Conservation (phyloP, 805 yeast genomes). For the Komagataella populi region DNA sequence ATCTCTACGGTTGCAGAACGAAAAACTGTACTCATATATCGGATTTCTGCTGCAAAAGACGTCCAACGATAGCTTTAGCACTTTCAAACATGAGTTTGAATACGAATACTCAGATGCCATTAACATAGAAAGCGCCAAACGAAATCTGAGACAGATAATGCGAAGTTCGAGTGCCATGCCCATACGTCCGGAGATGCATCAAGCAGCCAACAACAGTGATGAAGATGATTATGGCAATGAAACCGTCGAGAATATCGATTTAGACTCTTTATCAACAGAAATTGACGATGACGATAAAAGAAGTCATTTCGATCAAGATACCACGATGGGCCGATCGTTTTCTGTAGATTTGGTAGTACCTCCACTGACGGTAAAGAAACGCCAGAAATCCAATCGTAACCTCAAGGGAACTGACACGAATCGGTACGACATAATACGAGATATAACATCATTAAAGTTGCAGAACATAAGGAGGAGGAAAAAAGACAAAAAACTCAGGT, state of each 20-base stretch:
- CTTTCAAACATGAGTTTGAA: slow-evolving; percentile 9
- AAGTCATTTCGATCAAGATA: background rate
- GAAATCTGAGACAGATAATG: slow-evolving; percentile 21
- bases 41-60: slow-evolving; percentile 42
- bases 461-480: background rate
- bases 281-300: background rate
- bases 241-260: background rate
- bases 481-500: background rate
- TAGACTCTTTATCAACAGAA: background rate
- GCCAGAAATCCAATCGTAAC: background rate
- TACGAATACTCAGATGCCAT: slow-evolving; percentile 40
- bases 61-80: slow-evolving; percentile 14
- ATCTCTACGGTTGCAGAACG: slow-evolving; percentile 40
- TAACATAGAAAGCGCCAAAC: slow-evolving; percentile 32
- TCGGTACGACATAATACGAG: background rate
- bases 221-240: background rate
- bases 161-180: slow-evolving; percentile 19
- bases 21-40: slow-evolving; percentile 40
- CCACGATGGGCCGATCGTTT: background rate
- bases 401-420: background rate
- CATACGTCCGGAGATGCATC: slow-evolving; percentile 4
- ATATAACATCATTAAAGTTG: background rate
- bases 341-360: background rate
- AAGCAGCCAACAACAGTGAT: background rate
- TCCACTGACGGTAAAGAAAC: background rate